phyloP scores from a whole-genome alignment of 2,329 filamentous ascomycete species.

The Lachnellula willkommii region DNA sequence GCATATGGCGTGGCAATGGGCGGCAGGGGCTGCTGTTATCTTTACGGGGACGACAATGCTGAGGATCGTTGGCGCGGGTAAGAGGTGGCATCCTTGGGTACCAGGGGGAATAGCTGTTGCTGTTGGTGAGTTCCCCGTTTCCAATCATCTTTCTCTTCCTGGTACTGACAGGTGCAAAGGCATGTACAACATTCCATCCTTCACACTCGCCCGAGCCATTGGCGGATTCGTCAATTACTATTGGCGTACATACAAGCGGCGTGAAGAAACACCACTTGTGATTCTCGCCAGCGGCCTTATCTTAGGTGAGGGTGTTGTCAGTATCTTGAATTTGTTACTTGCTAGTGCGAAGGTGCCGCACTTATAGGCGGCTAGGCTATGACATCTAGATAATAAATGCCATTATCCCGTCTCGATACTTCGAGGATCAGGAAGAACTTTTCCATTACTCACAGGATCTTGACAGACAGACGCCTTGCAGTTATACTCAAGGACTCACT shows the following conservation, averaged over 20 bases:
- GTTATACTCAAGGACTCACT: no score
- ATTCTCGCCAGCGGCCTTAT: slow-evolving; percentile 89
- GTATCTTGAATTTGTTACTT: slow-evolving; percentile 81
- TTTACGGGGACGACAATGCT: slow-evolving; percentile 68
- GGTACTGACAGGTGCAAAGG: slow-evolving; percentile 41
- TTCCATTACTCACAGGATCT: no score
- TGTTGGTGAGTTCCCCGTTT: slow-evolving; percentile 55
- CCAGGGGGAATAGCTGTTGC: slow-evolving; percentile 95
- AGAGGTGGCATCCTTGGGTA: slow-evolving; percentile 67
- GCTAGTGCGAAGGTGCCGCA: slow-evolving; percentile 74
- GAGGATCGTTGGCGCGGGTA: slow-evolving; percentile 51
- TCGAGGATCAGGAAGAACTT: no score
- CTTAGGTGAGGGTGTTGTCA: slow-evolving; percentile 84
- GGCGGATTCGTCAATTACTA: slow-evolving; percentile 75
- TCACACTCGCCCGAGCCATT: slow-evolving; percentile 80
- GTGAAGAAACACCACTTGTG: slow-evolving; percentile 70
- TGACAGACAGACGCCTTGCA: no score
- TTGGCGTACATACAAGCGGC: slow-evolving; percentile 56
- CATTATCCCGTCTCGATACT: no score
- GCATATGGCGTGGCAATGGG: slow-evolving; percentile 74
- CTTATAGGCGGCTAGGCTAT: slow-evolving; percentile 34
- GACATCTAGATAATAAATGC: neutral
- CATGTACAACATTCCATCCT: slow-evolving; percentile 97
- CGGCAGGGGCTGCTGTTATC: slow-evolving; percentile 65
- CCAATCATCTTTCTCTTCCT: neutral